Percentiles rank a stretch among this genome's conserved stretches.
These are phyloP conservation scores for Wickerhamomyces subpelliculosus DNA, from an alignment of 805 yeast species.

Conservation along the genomic window DNA sequence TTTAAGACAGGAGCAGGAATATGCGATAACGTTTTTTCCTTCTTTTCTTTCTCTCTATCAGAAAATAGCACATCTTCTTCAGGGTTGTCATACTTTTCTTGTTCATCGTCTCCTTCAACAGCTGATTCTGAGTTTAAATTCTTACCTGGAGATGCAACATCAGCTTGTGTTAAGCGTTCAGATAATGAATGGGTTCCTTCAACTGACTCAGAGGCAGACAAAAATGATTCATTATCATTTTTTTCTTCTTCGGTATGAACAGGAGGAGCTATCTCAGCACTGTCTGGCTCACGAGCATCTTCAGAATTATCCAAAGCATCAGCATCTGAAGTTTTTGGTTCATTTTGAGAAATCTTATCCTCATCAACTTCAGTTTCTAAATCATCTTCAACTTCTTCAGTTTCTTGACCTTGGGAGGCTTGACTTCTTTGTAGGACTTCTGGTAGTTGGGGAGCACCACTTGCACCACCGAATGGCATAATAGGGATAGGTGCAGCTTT, in stretches of 20 bases:
- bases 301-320: not conserved
- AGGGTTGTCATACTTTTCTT: slow-evolving; percentile 18
- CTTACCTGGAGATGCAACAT: not conserved
- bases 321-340: not conserved
- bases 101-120: slow-evolving; percentile 25
- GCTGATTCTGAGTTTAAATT: slow-evolving; percentile 17
- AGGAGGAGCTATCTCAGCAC: slow-evolving; percentile 1
- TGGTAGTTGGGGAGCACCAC: slow-evolving; percentile 20
- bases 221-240: slow-evolving; percentile 6
- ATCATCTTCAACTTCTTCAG: slow-evolving; percentile 6
- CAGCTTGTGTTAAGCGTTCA: slow-evolving; percentile 9
- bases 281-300: slow-evolving; percentile 1
- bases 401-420: not conserved
- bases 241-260: not conserved
- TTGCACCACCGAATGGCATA: slow-evolving; percentile 37
- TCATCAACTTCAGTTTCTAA: slow-evolving; percentile 4
- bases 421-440: slow-evolving; percentile 7
- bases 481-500: slow-evolving; percentile 39
- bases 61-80: slow-evolving; percentile 17
- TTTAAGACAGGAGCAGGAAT: not conserved
- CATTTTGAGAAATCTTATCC: not conserved
- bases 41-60: slow-evolving; percentile 17
- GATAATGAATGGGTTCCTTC: too few relatives aligned
- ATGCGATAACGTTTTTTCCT: slow-evolving; percentile 5
- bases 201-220: slow-evolving; percentile 8